phyloP scores from a whole-genome alignment of 2,329 filamentous ascomycete genomes.

The Colletotrichum karsti region DNA sequence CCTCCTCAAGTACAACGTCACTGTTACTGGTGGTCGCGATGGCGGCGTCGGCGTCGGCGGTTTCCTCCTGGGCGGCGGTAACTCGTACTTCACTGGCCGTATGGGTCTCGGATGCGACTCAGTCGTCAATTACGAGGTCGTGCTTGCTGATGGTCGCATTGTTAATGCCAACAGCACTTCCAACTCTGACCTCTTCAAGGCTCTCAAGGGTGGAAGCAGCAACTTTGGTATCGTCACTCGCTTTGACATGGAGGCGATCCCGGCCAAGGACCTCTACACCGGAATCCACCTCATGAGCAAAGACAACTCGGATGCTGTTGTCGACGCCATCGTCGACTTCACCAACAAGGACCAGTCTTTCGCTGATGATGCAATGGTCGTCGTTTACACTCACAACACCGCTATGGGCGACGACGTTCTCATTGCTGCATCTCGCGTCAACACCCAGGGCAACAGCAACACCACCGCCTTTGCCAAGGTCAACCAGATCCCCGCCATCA shows the following conservation, averaged over 20 bases:
- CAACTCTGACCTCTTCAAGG: conserved; percentile 54
- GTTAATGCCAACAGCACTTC: conserved; percentile 45
- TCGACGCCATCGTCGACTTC: conserved; percentile 47
- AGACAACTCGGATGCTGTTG: conserved; percentile 20
- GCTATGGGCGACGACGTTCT: conserved; percentile 22
- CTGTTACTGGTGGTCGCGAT: conserved; percentile 52
- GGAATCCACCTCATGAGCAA: conserved; percentile 25
- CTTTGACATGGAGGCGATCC: conserved; percentile 36
- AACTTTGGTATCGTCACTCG: conserved; percentile 54
- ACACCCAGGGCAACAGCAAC: conserved; percentile 25
- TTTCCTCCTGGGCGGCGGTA: conserved; percentile 54
- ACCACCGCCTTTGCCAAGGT: conserved; percentile 2
- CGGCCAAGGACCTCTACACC: conserved; percentile 20
- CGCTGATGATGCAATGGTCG: conserved; percentile 34
- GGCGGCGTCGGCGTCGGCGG: conserved; percentile 53
- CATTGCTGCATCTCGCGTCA: conserved; percentile 29
- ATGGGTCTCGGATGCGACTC: conserved; percentile 57
- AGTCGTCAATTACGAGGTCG: conserved; percentile 52
- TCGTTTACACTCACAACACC: conserved; percentile 35
- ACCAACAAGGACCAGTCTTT: conserved; percentile 46
- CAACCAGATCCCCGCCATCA: background rate
- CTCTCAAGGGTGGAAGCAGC: conserved; percentile 56
- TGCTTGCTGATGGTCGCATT: conserved; percentile 51
- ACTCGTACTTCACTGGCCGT: conserved; percentile 54
- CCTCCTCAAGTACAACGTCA: conserved; percentile 32